Percentiles rank a stretch among this genome's conserved stretches.
Evolutionary conservation across 176 grass and related monocot species (phyloP).

Genomic region (Miscanthus lutarioriparius): DNA sequence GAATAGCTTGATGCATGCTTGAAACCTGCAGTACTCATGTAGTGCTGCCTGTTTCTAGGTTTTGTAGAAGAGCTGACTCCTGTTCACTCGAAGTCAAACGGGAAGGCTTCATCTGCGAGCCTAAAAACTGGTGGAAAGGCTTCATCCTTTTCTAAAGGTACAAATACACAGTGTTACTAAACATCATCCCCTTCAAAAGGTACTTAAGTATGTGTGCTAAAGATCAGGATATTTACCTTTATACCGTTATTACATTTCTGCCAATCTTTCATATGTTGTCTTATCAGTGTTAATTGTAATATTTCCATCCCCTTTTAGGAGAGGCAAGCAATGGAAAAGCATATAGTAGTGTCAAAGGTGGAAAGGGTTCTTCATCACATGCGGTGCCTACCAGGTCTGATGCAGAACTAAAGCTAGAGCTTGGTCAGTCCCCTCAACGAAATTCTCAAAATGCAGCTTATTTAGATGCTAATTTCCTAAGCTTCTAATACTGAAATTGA

Average conservation of each 20-base stretch:
- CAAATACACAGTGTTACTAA: slow-evolving; percentile 2
- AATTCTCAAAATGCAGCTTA: slow-evolving; percentile 21
- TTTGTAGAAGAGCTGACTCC: slow-evolving; percentile 55
- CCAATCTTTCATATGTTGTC: slow-evolving; percentile 24
- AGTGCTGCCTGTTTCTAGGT: slow-evolving; percentile 47
- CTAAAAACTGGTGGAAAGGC: slow-evolving; percentile 53
- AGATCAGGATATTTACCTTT: slow-evolving; percentile 17
- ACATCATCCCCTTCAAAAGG: slow-evolving; percentile 20
- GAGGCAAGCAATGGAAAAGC: slow-evolving; percentile 49
- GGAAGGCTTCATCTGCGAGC: slow-evolving; percentile 49
- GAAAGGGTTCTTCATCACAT: slow-evolving; percentile 60
- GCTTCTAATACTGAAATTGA: slow-evolving; percentile 2
- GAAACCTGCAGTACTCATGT: slow-evolving; percentile 24
- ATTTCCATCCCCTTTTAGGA: slow-evolving; percentile 29
- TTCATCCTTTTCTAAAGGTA: slow-evolving; percentile 57
- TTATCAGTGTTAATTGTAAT: slow-evolving; percentile 14
- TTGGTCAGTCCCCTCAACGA: slow-evolving; percentile 53
- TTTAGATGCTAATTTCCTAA: slow-evolving; percentile 2
- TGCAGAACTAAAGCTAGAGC: slow-evolving; percentile 72
- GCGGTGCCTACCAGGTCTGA: slow-evolving; percentile 63
- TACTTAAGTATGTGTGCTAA: slow-evolving; percentile 15
- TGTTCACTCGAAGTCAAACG: slow-evolving; percentile 49
- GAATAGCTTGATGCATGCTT: slow-evolving; percentile 15
- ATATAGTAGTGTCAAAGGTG: slow-evolving; percentile 55
- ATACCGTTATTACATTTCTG: slow-evolving; percentile 2